These are phyloP conservation scores for Batkoa obscura DNA, from an alignment of 371 early-diverging fungal species.

Conservation along the genomic window DNA sequence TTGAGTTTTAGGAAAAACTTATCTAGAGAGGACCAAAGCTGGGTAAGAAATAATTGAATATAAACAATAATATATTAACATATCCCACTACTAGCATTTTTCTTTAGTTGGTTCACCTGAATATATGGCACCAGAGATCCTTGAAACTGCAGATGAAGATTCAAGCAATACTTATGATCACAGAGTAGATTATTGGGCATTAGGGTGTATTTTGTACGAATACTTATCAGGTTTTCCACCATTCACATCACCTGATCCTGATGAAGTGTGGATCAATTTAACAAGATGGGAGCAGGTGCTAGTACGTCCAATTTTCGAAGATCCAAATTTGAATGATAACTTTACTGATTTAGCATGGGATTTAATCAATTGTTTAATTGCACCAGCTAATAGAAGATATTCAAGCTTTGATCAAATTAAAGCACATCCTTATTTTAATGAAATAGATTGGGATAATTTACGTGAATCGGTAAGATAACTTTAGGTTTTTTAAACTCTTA, in stretches of 20 bases:
- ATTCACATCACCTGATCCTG: slow-evolving; percentile 48
- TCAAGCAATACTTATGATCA: slow-evolving; percentile 33
- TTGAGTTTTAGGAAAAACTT: slow-evolving; percentile 16
- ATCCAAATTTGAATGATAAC: slow-evolving; percentile 50
- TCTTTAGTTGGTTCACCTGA: slow-evolving; percentile 66
- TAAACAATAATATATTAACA: slow-evolving; percentile 61
- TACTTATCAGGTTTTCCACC: slow-evolving; percentile 57
- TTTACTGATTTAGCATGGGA: slow-evolving; percentile 51
- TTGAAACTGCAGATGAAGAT: slow-evolving; percentile 33
- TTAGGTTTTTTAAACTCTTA: not conserved
- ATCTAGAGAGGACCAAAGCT: not conserved
- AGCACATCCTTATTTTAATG: slow-evolving; percentile 54
- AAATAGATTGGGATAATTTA: slow-evolving; percentile 47
- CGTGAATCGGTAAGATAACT: slow-evolving; percentile 15
- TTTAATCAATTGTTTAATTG: slow-evolving; percentile 35
- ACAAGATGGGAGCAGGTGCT: slow-evolving; percentile 53
- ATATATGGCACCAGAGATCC: slow-evolving; percentile 64
- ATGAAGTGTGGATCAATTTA: slow-evolving; percentile 70
- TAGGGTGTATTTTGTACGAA: slow-evolving; percentile 85
- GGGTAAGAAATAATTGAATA: not conserved
- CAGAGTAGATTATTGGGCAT: slow-evolving; percentile 69
- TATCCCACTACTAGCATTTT: slow-evolving; percentile 25
- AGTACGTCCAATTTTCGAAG: slow-evolving; percentile 46
- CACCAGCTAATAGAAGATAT: slow-evolving; percentile 23
- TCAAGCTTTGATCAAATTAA: slow-evolving; percentile 33